Base-by-base conservation (phyloP, 345 rosid species). In the Salix viminalis region DNA sequence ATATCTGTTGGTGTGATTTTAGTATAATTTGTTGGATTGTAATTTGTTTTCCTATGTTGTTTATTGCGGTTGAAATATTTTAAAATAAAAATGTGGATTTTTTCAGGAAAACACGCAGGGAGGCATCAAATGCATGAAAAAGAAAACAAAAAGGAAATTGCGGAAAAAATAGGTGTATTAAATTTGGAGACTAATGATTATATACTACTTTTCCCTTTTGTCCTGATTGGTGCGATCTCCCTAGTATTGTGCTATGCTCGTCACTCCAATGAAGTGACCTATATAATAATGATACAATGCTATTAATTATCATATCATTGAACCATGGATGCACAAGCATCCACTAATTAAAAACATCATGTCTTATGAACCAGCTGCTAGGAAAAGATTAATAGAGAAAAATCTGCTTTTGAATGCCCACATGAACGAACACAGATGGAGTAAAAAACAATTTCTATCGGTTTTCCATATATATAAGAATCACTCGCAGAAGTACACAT, bases 281-380 rank as follows among this genome's bases (percentile, higher is more conserved):
- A 70, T 70, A 41, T 41, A 41, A 54, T n/a, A 52, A 19, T 15
- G 28, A 13, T 13, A n/a, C 19, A 24, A 13, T 9, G 10, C 12
- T 46, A 72, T 76, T 72, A 71, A 83, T 76, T 79, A 73, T 79
- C 78, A 79, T 76, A 76, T 83, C 70, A 83, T 75, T 23, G n/a
- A 13, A 66, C 74, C 42, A 65, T n/a, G 72, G 58, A 60, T 65
- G 54, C 56, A 65, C 58, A 74, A 65, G 71, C 81, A 67, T 71
- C 72, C 73, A 69, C 60, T 61, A 72, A 48, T 37, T 32, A 21
- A 19, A 62, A 75, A 13, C 37, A 65, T 74, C 67, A 36, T 78
- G 54, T 41, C 60, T 62, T 28, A 79, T 60, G 84, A 79, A 83
- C 79, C 66, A 44, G 46, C 46, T 41, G 46, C 46, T 41, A 44